Percentiles rank a stretch among this genome's conserved stretches.
Conservation (phyloP, 2,329 filamentous ascomycete species). For the Neophaeococcomyces aloes region DNA sequence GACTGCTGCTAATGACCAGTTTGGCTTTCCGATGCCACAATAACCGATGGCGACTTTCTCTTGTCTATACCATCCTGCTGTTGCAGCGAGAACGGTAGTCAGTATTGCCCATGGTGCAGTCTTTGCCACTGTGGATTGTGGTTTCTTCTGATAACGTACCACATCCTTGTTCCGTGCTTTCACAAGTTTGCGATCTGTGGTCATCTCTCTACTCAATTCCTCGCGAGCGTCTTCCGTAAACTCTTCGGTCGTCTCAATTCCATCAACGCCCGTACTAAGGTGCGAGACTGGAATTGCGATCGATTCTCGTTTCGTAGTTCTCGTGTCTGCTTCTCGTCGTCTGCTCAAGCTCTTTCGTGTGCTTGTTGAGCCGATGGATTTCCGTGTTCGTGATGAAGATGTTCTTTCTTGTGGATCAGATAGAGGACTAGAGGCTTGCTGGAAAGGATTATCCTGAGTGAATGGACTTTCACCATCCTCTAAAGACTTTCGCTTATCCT, state of each 20-base stretch:
- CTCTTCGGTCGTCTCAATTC: slow-evolving; percentile 68
- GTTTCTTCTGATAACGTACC: slow-evolving; percentile 33
- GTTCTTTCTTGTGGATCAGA: slow-evolving; percentile 38
- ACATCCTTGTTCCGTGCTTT: slow-evolving; percentile 19
- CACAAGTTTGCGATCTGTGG: slow-evolving; percentile 35
- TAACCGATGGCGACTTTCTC: slow-evolving; percentile 96
- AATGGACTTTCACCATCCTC: slow-evolving; percentile 55
- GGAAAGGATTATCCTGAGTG: slow-evolving; percentile 84
- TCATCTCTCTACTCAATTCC: slow-evolving; percentile 62
- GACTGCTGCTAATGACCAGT: slow-evolving; percentile 47
- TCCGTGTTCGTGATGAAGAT: slow-evolving; percentile 38
- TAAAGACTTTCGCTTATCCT: slow-evolving; percentile 30
- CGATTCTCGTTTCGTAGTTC: slow-evolving; percentile 41
- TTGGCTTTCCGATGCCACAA: slow-evolving; percentile 68
- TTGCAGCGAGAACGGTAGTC: slow-evolving; percentile 57
- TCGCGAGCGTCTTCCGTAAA: slow-evolving; percentile 87
- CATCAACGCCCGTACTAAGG: slow-evolving; percentile 31
- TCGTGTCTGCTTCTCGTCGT: slow-evolving; percentile 45
- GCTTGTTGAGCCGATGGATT: slow-evolving; percentile 18
- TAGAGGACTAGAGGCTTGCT: slow-evolving; percentile 66
- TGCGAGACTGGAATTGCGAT: slow-evolving; percentile 41
- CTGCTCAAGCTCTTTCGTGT: slow-evolving; percentile 30
- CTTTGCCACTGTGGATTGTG: slow-evolving; percentile 43
- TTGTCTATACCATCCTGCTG: slow-evolving; percentile 76
- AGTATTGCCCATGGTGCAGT: slow-evolving; percentile 63